Conservation (phyloP, 1,284 basidiomycete species). For the Ceratobasidium sp. region DNA sequence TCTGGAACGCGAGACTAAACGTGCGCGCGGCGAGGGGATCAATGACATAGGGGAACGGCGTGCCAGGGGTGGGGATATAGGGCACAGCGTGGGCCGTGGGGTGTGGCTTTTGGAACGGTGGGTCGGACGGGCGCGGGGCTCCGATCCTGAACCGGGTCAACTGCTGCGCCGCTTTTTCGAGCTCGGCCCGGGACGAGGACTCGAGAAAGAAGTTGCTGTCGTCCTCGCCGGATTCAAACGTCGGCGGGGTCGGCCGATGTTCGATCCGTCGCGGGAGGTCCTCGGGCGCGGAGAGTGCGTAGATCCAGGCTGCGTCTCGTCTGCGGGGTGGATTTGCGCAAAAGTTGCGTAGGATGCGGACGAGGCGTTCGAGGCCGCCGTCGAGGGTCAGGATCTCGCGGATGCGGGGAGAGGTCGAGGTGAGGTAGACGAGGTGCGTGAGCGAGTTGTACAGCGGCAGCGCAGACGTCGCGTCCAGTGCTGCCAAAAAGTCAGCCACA, state of each 20-base stretch:
- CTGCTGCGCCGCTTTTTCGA: conserved; percentile 31
- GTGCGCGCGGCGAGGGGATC: conserved; percentile 88
- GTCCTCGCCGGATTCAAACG: conserved; percentile 45
- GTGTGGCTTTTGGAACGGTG: conserved; percentile 26
- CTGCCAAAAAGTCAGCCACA: too few species aligned
- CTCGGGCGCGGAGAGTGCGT: conserved; percentile 75
- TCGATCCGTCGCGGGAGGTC: conserved; percentile 18
- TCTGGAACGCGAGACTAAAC: conserved; percentile 95
- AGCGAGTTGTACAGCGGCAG: conserved; percentile 97
- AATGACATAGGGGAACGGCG: conserved; percentile 57
- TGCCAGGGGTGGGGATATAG: conserved; percentile 37
- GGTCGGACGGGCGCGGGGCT: background rate
- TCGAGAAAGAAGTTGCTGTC: conserved; percentile 31
- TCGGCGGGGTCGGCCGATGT: conserved; percentile 20
- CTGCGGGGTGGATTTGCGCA: conserved; percentile 81
- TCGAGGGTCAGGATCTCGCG: conserved; percentile 98
- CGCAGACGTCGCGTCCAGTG: conserved; percentile 91
- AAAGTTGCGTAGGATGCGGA: conserved; percentile 91
- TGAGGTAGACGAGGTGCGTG: conserved; percentile 96
- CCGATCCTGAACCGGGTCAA: conserved; percentile 18
- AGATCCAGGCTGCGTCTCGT: conserved; percentile 77
- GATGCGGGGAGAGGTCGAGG: conserved; percentile 96
- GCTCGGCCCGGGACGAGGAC: conserved; percentile 35
- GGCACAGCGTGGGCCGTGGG: conserved; percentile 19
- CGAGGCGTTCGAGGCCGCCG: conserved; percentile 95